Evolutionary conservation across 306 rosid species (phyloP), one percentile per base, ranked within the genome.

Genomic region (Comarum palustre): DNA sequence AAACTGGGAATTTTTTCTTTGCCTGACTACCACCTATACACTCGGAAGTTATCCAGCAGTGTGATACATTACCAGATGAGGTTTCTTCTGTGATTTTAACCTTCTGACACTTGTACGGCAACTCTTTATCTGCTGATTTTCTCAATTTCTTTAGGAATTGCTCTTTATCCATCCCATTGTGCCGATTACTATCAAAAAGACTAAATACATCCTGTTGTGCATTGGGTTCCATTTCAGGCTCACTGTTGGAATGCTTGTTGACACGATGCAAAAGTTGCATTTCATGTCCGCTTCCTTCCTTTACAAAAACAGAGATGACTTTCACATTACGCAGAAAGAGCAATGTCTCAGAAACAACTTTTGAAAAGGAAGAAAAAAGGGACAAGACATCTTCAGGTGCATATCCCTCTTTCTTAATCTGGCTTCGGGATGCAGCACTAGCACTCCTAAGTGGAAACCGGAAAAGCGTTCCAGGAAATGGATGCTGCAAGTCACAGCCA

Each of bases 401-500:
- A 80, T 89, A 93, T 62, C 83, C 88, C 80, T 93, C 98, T 77
- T 93, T 93, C 84, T 90, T 93, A 58, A 93, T 91, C 86, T 91
- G 96, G 84, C 98, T 93, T 71, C 91, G 87, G 70, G 97, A 87
- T 78, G 98, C 97, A 82, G 82, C 87, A 81, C 72, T 70, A 38
- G 87, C 89, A 75, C 83, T 89, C 86, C 98, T 89, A 13, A 93
- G 98, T 16, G 98, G 97, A 74, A 93, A 93, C 41, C 98, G 97
- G 69, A 93, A 93, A 54, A 93, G 85, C 2, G 98, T 93, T 59
- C 98, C 98, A 69, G 98, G 96, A 87, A 89, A 93, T 31, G 88
- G 80, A 16, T 84, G 87, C 65, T 87, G 96, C 90, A 93, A 84
- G 86, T 91, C 97, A 84, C 97, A 91, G 48, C 98, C 98, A 75